phyloP scores from a whole-genome alignment of 2,329 filamentous ascomycete genomes.

The Botrytis medusae region DNA sequence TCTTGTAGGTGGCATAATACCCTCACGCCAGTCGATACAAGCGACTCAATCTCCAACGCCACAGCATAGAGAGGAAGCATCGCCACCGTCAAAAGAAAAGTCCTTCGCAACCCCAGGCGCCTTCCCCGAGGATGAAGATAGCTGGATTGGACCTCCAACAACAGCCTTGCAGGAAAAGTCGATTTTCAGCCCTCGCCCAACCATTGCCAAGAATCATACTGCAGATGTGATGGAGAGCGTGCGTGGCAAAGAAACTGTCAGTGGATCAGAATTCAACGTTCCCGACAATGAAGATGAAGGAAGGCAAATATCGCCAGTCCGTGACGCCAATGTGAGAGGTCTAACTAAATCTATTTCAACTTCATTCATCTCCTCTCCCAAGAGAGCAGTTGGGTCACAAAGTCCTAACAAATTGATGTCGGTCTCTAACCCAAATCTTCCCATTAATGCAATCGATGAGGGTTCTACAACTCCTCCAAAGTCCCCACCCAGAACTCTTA shows the following conservation, averaged over 20 bases:
- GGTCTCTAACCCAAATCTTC: constrained; percentile 55
- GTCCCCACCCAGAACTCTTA: constrained; percentile 55
- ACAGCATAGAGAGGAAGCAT: constrained; percentile 28
- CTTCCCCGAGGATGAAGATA: constrained; percentile 59
- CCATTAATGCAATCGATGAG: constrained; percentile 51
- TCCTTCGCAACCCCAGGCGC: constrained; percentile 52
- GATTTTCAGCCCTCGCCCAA: constrained; percentile 50
- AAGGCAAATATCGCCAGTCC: constrained; percentile 36
- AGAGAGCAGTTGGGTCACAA: constrained; percentile 40
- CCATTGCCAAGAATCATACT: constrained; percentile 59
- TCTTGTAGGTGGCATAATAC: constrained; percentile 31
- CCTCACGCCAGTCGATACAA: constrained; percentile 30
- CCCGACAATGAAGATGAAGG: constrained; percentile 45
- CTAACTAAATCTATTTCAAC: constrained; percentile 66
- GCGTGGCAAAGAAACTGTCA: constrained; percentile 49
- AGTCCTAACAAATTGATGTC: constrained; percentile 59
- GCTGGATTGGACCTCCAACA: constrained; percentile 60
- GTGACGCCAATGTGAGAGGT: constrained; percentile 40
- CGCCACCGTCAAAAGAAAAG: constrained; percentile 24
- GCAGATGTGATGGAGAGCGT: constrained; percentile 61
- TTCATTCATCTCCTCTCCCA: constrained; percentile 53
- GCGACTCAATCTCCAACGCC: constrained; percentile 22
- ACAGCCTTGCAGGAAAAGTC: constrained; percentile 36
- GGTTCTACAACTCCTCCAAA: constrained; percentile 43
- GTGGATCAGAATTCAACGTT: constrained; percentile 49